A percentile compares a stretch with the other conserved stretches of the same genome.
These are phyloP conservation scores for Cutaneotrichosporon dermatis DNA, from an alignment of 1,284 basidiomycete genomes.

Conservation along the genomic window DNA sequence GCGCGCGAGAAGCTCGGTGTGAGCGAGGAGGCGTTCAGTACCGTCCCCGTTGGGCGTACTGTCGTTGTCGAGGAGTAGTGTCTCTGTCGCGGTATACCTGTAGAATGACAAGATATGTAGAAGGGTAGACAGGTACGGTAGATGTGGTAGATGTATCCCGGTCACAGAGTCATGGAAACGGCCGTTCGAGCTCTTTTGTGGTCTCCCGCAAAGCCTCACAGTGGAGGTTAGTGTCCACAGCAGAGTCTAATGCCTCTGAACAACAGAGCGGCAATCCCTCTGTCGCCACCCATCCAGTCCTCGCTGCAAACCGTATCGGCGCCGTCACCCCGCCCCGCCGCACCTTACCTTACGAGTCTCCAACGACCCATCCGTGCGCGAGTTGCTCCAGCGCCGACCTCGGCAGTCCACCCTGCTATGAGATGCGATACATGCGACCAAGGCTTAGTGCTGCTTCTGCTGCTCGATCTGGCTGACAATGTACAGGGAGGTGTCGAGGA, in stretches of 20 bases:
- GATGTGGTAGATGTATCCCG: neutral
- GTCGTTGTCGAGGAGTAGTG: constrained; percentile 30
- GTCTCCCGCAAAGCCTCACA: neutral
- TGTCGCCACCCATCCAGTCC: too few relatives aligned
- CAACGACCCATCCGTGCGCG: too few relatives aligned
- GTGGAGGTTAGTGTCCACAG: neutral
- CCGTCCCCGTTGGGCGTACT: constrained; percentile 39
- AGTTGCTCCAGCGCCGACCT: too few relatives aligned
- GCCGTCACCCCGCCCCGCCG: too few relatives aligned
- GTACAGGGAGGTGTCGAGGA: constrained; percentile 85
- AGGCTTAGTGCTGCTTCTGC: constrained; percentile 36
- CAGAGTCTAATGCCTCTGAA: too few relatives aligned
- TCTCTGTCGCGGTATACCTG: too few relatives aligned
- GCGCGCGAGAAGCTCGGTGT: constrained; percentile 36
- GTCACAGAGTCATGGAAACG: too few relatives aligned
- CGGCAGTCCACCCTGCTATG: neutral
- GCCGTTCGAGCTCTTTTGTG: too few relatives aligned
- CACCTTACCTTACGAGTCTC: too few relatives aligned
- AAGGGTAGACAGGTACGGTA: neutral
- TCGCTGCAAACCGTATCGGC: too few relatives aligned
- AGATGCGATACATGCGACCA: constrained; percentile 4
- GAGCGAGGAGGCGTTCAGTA: constrained; percentile 31
- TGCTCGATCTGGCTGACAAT: constrained; percentile 75
- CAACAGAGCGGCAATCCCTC: too few relatives aligned
- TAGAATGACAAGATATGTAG: neutral